Evolutionary conservation across 306 rosid genomes (phyloP).

Genomic region (Neltuma alba): DNA sequence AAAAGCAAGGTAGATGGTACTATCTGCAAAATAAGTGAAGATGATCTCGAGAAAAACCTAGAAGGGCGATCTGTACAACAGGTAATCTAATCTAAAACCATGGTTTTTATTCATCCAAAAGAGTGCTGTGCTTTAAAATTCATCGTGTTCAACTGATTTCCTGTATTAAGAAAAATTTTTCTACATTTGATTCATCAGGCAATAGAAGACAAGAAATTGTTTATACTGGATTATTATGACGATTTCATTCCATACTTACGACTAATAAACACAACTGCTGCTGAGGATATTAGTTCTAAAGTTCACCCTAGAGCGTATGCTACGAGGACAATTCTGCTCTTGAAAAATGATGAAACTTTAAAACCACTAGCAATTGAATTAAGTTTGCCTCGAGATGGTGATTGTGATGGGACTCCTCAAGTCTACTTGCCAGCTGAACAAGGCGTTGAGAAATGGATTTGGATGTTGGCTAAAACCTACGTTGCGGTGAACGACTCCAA

Average conservation of each 20-base stretch:
- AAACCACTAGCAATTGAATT: not conserved
- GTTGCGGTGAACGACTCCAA: not conserved
- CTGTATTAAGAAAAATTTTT: not conserved
- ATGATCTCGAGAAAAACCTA: slow-evolving; percentile 50
- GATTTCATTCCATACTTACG: not conserved
- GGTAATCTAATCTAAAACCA: slow-evolving; percentile 41
- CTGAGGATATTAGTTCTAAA: not conserved
- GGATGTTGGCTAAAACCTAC: not conserved
- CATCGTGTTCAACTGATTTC: not conserved
- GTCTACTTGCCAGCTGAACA: not conserved
- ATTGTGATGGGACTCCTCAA: not conserved
- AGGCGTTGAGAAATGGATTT: not conserved
- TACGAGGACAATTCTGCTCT: not conserved
- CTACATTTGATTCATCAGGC: not conserved
- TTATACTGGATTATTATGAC: not conserved
- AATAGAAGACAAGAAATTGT: not conserved
- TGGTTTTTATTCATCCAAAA: not conserved
- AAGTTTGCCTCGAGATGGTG: not conserved
- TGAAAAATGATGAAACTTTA: not conserved
- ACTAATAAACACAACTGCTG: not conserved
- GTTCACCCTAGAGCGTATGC: not conserved
- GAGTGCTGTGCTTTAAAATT: too few relatives aligned
- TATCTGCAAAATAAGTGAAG: slow-evolving; percentile 53
- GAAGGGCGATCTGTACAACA: slow-evolving; percentile 60
- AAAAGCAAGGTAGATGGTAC: slow-evolving; percentile 61